Evolutionary conservation across 352 stramenopile species (phyloP), one percentile per base, ranked within the genome.

Genomic region (Halophytophthora batemanensis): DNA sequence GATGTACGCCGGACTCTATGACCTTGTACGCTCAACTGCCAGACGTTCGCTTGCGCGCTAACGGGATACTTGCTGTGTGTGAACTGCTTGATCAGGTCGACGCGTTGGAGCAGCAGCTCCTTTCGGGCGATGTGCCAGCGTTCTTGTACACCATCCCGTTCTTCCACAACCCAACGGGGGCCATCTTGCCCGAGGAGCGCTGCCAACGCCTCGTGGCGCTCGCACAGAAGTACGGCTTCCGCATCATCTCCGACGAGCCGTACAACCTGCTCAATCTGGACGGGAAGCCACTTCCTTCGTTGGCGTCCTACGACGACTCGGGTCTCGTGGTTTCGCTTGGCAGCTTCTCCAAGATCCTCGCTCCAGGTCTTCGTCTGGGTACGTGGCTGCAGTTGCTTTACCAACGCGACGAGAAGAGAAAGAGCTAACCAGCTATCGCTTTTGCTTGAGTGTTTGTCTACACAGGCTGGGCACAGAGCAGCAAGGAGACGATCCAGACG

Each of bases 311-410:
- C 38, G 83, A 92, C 28, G 64, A 71, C 25, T 78, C 64, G 3
- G 84, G 79, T 2, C 42, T 69, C 6, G 71, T 93, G 49, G 59
- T 97, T 18, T 95, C 90, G 39, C 71, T 98, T 13, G 90, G 86
- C 18, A 97, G 83, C 50, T 98, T 98, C 50, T 97, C 91, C n/a
- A 98, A 98, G 71, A 98, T 98, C 41, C 82, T 97, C 21, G 73
- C 85, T 25, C 93, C 91, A 21, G 91, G 88, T 33, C 69, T 98
- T 28, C 82, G 93, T 41, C 67, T 96, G 8, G 93, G 93, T 77
- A 91, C 56, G 61, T 50, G 31, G 0, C 40, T 2, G 19, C 7
- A 7, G 40, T 44, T n/a, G n/a, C 15, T 40, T 31, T 28, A 45
- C 21, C 35, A 5, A 35, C 17, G n/a, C 10, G n/a, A n/a, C n/a